Conservation (phyloP, 1,284 basidiomycete species). For the Leccinum fallax region DNA sequence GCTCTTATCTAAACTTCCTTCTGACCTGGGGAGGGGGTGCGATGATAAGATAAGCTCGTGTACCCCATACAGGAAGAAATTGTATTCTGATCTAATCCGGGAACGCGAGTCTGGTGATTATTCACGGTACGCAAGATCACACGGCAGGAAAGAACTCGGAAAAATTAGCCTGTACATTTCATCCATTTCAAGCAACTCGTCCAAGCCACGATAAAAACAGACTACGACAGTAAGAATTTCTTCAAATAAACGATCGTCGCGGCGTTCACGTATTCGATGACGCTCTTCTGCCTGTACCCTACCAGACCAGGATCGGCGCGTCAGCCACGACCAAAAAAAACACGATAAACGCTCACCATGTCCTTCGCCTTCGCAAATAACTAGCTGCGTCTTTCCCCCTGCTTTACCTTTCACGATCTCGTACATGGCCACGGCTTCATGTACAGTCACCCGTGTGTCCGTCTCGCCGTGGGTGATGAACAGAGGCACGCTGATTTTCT, state of each 20-base stretch:
- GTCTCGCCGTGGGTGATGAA: slow-evolving; percentile 43
- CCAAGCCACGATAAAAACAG: background rate
- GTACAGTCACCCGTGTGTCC: slow-evolving; percentile 39
- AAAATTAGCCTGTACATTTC: background rate
- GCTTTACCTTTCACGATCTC: slow-evolving; percentile 21
- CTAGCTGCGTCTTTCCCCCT: slow-evolving; percentile 32
- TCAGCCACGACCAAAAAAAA: slow-evolving; percentile 2
- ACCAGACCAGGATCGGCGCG: background rate
- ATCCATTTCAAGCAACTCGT: background rate
- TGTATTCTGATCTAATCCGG: background rate
- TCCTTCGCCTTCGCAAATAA: slow-evolving; percentile 43
- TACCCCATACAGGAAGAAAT: background rate
- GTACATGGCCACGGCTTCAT: slow-evolving; percentile 36
- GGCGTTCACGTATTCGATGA: slow-evolving; percentile 42
- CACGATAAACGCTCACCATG: slow-evolving; percentile 34
- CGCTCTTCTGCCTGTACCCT: slow-evolving; percentile 45
- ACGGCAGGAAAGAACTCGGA: too few species aligned
- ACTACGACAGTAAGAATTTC: slow-evolving; percentile 31
- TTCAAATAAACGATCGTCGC: slow-evolving; percentile 39
- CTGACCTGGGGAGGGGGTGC: too few species aligned
- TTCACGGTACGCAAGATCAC: background rate
- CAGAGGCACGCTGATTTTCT: slow-evolving; percentile 37
- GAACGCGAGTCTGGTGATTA: background rate
- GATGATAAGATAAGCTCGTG: background rate
- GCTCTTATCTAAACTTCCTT: background rate